Percentiles rank a stretch among this genome's conserved stretches.
Evolutionary conservation across 2,329 filamentous ascomycete genomes (phyloP).

Genomic region (Colletotrichum salicis): DNA sequence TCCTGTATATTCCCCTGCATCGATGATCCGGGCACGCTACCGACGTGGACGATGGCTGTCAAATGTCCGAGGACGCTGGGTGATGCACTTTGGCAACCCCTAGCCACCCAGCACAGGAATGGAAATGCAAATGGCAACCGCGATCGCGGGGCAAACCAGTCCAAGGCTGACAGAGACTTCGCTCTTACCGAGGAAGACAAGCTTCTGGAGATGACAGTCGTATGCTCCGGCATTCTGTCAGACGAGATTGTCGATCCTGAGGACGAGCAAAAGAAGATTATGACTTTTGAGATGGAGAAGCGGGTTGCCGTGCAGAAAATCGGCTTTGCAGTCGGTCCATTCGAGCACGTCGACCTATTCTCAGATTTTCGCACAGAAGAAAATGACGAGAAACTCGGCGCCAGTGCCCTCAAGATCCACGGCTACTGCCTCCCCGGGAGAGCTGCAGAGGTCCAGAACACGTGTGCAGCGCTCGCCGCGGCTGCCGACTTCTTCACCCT

Average conservation of each 20-base stretch:
- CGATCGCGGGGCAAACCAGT: conserved; percentile 49
- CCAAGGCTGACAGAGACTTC: conserved; percentile 53
- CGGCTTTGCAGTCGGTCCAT: conserved; percentile 93
- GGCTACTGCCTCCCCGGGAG: conserved; percentile 91
- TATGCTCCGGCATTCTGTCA: conserved; percentile 89
- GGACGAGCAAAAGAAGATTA: conserved; percentile 85
- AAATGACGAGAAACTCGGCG: conserved; percentile 89
- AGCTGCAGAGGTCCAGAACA: conserved; percentile 84
- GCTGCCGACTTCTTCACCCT: conserved; percentile 93
- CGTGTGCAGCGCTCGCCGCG: conserved; percentile 83
- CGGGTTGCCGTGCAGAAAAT: conserved; percentile 88
- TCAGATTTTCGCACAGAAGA: conserved; percentile 90
- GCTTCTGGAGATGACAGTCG: conserved; percentile 85
- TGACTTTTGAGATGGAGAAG: conserved; percentile 81
- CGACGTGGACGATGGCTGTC: conserved; percentile 88
- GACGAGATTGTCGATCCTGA: conserved; percentile 83
- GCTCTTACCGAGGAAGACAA: conserved; percentile 80
- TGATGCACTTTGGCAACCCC: conserved; percentile 71
- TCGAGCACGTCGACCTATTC: conserved; percentile 88
- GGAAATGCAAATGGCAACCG: conserved; percentile 43
- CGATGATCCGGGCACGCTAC: conserved; percentile 83
- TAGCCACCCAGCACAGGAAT: conserved; percentile 52
- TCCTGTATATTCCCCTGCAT: conserved; percentile 94
- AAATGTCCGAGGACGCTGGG: conserved; percentile 87
- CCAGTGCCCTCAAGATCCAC: conserved; percentile 87